Evolutionary conservation across 202 grass and related monocot genomes (phyloP).

Genomic region (Saccharum hybrid): DNA sequence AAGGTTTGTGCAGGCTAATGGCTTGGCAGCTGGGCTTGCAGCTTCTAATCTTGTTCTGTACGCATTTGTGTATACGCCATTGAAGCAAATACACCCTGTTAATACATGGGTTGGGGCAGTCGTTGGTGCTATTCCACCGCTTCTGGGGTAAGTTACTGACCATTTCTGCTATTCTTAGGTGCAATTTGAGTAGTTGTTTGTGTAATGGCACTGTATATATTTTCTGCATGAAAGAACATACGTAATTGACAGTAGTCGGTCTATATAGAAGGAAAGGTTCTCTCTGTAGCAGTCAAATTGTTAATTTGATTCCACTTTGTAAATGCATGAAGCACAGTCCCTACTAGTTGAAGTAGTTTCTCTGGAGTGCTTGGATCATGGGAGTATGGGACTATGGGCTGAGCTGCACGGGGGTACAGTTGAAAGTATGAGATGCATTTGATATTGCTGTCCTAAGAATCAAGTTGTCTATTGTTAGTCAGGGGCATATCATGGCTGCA

Average conservation of each 20-base stretch:
- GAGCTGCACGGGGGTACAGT: not conserved
- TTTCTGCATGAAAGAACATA: constrained; percentile 15
- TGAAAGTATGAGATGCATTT: constrained; percentile 7
- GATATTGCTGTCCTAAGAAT: constrained; percentile 15
- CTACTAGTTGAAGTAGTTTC: constrained; percentile 12
- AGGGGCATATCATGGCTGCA: no score
- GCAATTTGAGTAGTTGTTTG: constrained; percentile 21
- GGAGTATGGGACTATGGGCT: not conserved
- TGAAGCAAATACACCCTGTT: constrained; percentile 94
- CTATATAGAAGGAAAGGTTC: not conserved
- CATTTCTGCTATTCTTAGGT: constrained; percentile 28
- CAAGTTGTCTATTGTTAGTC: not conserved
- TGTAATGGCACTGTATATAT: not conserved
- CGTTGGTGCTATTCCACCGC: constrained; percentile 94
- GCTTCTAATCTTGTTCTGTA: constrained; percentile 90
- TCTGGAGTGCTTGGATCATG: not conserved
- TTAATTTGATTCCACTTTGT: constrained; percentile 2
- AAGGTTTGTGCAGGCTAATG: constrained; percentile 86
- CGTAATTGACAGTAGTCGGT: not conserved
- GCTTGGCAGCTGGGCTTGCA: constrained; percentile 79
- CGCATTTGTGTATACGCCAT: constrained; percentile 94
- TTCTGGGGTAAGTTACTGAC: constrained; percentile 71
- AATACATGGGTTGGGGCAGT: constrained; percentile 99
- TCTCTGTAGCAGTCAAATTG: not conserved
- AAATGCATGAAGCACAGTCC: constrained; percentile 4